Percentiles rank a stretch among this genome's conserved stretches.
Evolutionary conservation across 768 basidiomycete species (phyloP).

Genomic region (Boletus pseudopeckii): DNA sequence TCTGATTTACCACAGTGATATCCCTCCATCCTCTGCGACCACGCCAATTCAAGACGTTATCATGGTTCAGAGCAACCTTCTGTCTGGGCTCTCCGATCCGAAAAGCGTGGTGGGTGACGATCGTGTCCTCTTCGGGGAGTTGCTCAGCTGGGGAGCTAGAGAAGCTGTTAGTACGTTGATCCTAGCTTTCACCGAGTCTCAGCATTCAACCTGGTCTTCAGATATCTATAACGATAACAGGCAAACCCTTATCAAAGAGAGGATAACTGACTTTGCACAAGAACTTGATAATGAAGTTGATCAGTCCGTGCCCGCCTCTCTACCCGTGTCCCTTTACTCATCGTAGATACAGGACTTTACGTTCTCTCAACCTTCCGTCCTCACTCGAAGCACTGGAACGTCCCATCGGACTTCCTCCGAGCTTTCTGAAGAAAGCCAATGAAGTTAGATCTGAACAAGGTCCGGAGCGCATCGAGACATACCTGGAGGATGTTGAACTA

Average conservation of each 20-base stretch:
- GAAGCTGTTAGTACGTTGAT: slow-evolving; percentile 74
- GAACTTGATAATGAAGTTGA: slow-evolving; percentile 60
- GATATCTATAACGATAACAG: slow-evolving; percentile 88
- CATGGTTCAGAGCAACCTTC: slow-evolving; percentile 60
- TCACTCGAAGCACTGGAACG: slow-evolving; percentile 85
- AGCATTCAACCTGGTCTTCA: slow-evolving; percentile 23
- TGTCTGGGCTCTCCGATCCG: slow-evolving; percentile 57
- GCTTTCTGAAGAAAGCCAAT: slow-evolving; percentile 79
- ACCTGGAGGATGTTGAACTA: slow-evolving; percentile 68
- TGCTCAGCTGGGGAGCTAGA: slow-evolving; percentile 84
- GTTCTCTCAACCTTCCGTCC: slow-evolving; percentile 74
- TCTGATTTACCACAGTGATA: slow-evolving; percentile 87
- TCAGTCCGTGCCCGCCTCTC: slow-evolving; percentile 42
- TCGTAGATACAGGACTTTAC: slow-evolving; percentile 50
- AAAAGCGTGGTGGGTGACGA: slow-evolving; percentile 49
- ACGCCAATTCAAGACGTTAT: slow-evolving; percentile 58
- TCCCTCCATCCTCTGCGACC: slow-evolving; percentile 71
- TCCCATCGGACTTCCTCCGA: slow-evolving; percentile 85
- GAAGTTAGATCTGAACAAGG: slow-evolving; percentile 82
- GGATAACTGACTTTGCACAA: slow-evolving; percentile 57
- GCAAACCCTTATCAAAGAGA: slow-evolving; percentile 63
- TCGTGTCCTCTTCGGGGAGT: slow-evolving; percentile 63
- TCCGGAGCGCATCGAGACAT: slow-evolving; percentile 61
- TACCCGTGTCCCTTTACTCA: slow-evolving; percentile 2
- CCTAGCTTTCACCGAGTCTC: neutral